These are phyloP conservation scores for Boletellus emodensis DNA, from an alignment of 768 basidiomycete genomes.

Conservation along the genomic window DNA sequence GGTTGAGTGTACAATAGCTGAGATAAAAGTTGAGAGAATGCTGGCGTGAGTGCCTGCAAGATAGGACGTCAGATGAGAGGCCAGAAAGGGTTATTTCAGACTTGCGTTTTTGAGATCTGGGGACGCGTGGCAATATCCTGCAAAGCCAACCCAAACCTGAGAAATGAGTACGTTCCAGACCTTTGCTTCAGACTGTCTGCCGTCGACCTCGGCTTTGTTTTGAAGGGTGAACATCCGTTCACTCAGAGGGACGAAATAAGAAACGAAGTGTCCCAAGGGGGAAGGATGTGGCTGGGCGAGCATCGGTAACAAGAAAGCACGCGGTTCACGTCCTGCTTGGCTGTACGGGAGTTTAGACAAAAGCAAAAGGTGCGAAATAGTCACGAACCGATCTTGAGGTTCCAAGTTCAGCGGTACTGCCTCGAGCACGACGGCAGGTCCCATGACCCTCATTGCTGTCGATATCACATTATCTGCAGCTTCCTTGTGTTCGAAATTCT, in stretches of 20 bases:
- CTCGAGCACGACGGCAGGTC: conserved; percentile 73
- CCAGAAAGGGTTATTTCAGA: neutral
- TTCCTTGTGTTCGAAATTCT: conserved; percentile 88
- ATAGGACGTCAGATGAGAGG: conserved; percentile 2
- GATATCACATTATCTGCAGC: conserved; percentile 76
- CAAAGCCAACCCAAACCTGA: conserved; percentile 90
- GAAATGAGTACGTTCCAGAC: conserved; percentile 92
- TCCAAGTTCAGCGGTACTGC: conserved; percentile 84
- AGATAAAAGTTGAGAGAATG: conserved; percentile 86
- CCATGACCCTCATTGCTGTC: conserved; percentile 78
- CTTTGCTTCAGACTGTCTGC: conserved; percentile 80
- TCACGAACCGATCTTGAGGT: conserved; percentile 66
- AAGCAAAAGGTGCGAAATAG: neutral
- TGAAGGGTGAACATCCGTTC: conserved; percentile 90
- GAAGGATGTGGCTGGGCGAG: conserved; percentile 79
- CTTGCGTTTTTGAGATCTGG: conserved; percentile 68
- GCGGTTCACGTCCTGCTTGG: conserved; percentile 71
- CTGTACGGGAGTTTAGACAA: conserved; percentile 35
- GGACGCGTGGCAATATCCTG: conserved; percentile 84
- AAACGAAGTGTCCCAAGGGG: conserved; percentile 78
- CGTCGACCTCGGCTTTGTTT: conserved; percentile 70
- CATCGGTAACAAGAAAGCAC: conserved; percentile 88
- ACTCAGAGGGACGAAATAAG: conserved; percentile 90
- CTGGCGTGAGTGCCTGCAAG: conserved; percentile 62
- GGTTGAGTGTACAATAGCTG: conserved; percentile 91